Base-by-base conservation (phyloP, 2,329 filamentous ascomycete species). In the Xylaria digitata region DNA sequence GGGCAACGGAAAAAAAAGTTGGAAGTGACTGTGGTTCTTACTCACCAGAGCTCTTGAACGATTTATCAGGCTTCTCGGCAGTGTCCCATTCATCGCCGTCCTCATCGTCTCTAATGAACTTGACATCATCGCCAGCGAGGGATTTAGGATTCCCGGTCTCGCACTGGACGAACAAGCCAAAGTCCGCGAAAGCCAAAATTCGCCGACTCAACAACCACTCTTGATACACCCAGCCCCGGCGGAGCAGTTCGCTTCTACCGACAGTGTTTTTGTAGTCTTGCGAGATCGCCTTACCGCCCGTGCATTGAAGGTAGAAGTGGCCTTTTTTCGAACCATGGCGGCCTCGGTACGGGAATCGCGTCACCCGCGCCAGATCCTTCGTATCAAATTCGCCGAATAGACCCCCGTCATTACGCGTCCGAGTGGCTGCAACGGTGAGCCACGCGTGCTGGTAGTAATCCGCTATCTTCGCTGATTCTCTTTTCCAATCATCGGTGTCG, bases 391-490 rank as follows among this genome's bases (percentile, higher is more conserved):
- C 52, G 9, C 49, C 42, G 50, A 57, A 61, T 15, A 66, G 34
- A 1, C 60, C 55, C 3, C 55, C 66, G 8, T 52, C 45, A 6
- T 26, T 37, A 23, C 6, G 30, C 3, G 43, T 46, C 9, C 55
- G 45, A 15, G 66, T 66, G 3, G 60, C 60, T 2, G 59, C 63
- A 6, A 66, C 40, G 1, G 59, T 63, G 3, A 69, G 34, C 63
- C 66, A 69, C 3, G 63, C 63, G 19, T 63, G 37, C n/a, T 69
- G 63, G 56, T 66, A 66, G 23, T 63, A 61, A 17, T 66, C 63
- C 3, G 63, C 66, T 55, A 69, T 66, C n/a, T 61, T 63, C 1
- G 55, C 55, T 0, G 66, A 65, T 43, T 69, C 63, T 4, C 42
- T 49, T 1, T 63, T 60, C 63, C 63, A 63, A 40, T 69, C 63